Base-by-base conservation (phyloP, 2,329 filamentous ascomycete genomes). In the Pleoardoris graminearum region DNA sequence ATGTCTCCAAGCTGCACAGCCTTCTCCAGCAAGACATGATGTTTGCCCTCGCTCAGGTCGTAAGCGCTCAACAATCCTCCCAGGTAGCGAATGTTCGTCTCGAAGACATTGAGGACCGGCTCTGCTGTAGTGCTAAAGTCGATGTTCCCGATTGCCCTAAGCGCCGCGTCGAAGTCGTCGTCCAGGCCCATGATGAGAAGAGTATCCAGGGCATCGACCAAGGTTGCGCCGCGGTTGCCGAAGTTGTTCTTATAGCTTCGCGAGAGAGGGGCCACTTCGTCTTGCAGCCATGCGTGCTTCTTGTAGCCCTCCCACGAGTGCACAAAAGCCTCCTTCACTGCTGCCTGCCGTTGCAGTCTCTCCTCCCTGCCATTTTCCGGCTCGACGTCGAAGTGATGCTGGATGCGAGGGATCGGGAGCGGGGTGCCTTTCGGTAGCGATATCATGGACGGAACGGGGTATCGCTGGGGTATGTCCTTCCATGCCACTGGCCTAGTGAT, bases 151-250 rank as follows among this genome's bases (percentile, higher is more conserved):
- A 80, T 75, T 2, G 79, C 81, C 23, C 73, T 70, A 2, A 80
- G 77, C 4, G 84, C 83, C 17, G 78, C 67, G 44, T 79, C 70
- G 58, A 87, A 86, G 27, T 87, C 84, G 1, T 79, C 73, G 27
- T 77, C 70, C 36, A 86, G 68, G 6, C 71, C 83, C 83, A 86
- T 85, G 39, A 87, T 85, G 76, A 79, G 82, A 2, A 87, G 77
- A 0, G 83, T 85, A 54, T 86, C 84, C 45, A 87, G 75, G 0
- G 79, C 72, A 62, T 87, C 85, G 21, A 87, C 79, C 44, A 86
- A 67, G 0, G 83, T 85, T 2, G 83, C 84, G 0, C 77, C 82
- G 77, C 82, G 84, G 21, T 79, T 79, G 8, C 80, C 80, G 59
- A 82, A 82, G 0, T 71, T 69, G 50, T 80, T 76, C 51, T 76